Base-by-base conservation (phyloP, 2,329 filamentous ascomycete genomes). In the Cladosporium sphaerospermum region DNA sequence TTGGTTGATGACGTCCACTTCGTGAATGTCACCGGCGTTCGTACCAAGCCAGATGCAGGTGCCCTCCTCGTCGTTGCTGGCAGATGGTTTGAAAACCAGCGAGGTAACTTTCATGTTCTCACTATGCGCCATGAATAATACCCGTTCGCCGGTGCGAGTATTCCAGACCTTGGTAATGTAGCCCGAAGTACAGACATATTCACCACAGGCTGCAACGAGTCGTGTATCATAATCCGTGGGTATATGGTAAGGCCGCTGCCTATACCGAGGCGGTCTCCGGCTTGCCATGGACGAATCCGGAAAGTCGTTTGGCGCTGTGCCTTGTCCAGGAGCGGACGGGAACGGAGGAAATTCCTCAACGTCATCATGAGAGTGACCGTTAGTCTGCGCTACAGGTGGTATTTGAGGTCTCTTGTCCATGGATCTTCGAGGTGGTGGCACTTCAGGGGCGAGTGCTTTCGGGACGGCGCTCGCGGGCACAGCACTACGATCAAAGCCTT, bases 111-210 rank as follows among this genome's bases (percentile, higher is more conserved):
- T 95, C 57, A 89, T 77, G 1, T 86, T 89, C 64, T 99, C 93
- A 1, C 86, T 87, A 67, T 96, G 91, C 48, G 84, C 80, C 58
- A 96, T 72, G 61, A 83, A 93, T 77, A 95, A 81, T 11, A 95
- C 66, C 47, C 88, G 78, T 61, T 95, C 88, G 2, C 92, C 92
- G 51, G 89, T 89, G 9, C 83, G 73, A 19, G 96, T 70, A 66
- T 85, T 92, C 91, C 93, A 99, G 0, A 91, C 88, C 56, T 89
- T 82, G 1, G 92, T 97, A 57, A 93, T 77, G 58, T 88, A 86
- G 4, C 92, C 93, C 13, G 87, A 89, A 0, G 91, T 92, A 67
- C 89, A 96, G 7, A 93, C 83, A 60, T 86, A 84, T 58, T 91
- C 85, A 7, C 93, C 93, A 66, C 89, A 96, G 2, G 95, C 84